Evolutionary conservation across 352 stramenopile species (phyloP), one percentile per base, ranked within the genome.

Genomic region (Phytopythium mirpurense): DNA sequence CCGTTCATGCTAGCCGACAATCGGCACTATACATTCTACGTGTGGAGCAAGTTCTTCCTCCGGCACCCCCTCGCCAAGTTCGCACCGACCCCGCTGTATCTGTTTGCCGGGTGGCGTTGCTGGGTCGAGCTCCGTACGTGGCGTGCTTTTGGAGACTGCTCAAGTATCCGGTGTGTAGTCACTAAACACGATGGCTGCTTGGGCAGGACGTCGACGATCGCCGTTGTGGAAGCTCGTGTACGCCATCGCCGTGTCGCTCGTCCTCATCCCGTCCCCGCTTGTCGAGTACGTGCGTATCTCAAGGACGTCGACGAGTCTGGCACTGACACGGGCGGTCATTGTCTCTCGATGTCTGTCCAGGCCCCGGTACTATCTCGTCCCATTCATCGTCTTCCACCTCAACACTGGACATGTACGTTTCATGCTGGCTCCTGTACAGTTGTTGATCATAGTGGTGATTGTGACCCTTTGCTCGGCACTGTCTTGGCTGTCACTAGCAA

Each of bases 1-100:
- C 88, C 87, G 54, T 97, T 97, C 51, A 76, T 97, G 68, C 68
- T 96, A 45, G 81, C 85, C 32, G 90, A 97, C 68, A 97, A 97
- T 55, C 83, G 90, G 9, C 88, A 97, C 62, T 97, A 95, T 60
- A 95, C 83, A 10, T 97, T 97, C 54, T 97, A 97, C 66, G 36
- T 97, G 21, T 97, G 90, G 90, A 65, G 78, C 16, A 90, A 89
- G 57, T 85, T 96, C 43, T 95, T 93, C 48, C 66, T 83, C 5
- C 86, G 86, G 41, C 82, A 93, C 42, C 45, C 57, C 0, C 37
- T 88, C 15, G 79, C 74, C 48, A 92, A 91, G 58, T 89, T 86
- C 32, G 53, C 88, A 18, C 80, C 75, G 14, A 53, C 51, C 0
- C 60, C 74, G 29, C 36, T 88, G 11, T 95, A 95, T 36, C 40